Base-by-base conservation (phyloP, 208 protist genomes). In the Balamuthia mandrillaris region DNA sequence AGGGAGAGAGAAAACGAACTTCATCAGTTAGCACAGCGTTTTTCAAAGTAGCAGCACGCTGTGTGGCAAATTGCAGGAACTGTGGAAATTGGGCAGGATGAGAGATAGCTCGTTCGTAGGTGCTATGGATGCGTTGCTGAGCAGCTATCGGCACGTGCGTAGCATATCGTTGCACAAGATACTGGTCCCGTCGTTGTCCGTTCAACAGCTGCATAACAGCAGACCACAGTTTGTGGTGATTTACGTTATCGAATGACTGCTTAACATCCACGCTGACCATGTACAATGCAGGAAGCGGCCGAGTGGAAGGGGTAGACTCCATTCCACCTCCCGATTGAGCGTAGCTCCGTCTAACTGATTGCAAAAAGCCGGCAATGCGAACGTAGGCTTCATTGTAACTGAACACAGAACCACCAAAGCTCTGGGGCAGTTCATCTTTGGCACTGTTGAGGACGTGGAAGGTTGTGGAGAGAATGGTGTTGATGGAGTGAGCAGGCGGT, bases 341-440 rank as follows among this genome's bases (percentile, higher is more conserved):
- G n/a, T n/a, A n/a, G n/a, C n/a, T n/a, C n/a, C n/a, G n/a, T n/a
- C n/a, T n/a, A n/a, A n/a, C n/a, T n/a, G 45, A 51, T n/a, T 84
- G 35, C 33, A 84, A 7, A 47, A 84, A 84, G 9, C 42, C 54
- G 2, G 77, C 45, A 16, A 84, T 29, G 18, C 77, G 27, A 3
- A 84, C 44, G 54, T 84, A 84, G 27, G 54, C 39, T 37, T 84
- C 77, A 47, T 84, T 84, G 44, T 84, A 84, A 24, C 77, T 84
- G 42, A 84, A 84, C 37, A 84, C 77, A 12, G 77, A 84, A 7
- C 56, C 52, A 16, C 77, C 77, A 18, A 84, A 29, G n/a, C n/a
- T n/a, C n/a, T n/a, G n/a, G n/a, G n/a, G n/a, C n/a, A n/a, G n/a
- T n/a, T n/a, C n/a, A n/a, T n/a, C 77, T 58, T 84, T 84, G n/a